Conservation (phyloP, 2,329 filamentous ascomycete species). For the Venturia oleaginea region DNA sequence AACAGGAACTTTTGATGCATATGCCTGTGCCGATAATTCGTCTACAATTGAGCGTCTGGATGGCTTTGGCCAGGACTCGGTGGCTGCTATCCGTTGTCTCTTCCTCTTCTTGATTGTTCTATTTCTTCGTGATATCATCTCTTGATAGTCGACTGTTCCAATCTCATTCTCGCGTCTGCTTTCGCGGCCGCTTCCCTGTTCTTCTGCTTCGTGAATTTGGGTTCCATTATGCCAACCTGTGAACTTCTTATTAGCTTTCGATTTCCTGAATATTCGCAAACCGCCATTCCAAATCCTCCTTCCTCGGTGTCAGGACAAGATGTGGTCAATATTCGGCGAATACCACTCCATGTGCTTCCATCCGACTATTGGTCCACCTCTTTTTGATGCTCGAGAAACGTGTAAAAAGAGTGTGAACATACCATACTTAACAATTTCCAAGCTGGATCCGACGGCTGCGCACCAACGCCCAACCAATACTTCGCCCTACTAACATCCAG, state of each 20-base stretch:
- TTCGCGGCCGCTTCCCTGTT: constrained; percentile 7
- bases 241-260: neutral
- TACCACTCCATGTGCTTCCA: neutral
- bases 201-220: constrained; percentile 9
- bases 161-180: constrained; percentile 10
- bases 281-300: neutral
- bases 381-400: neutral
- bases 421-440: constrained; percentile 16
- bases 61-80: neutral
- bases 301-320: neutral
- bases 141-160: neutral
- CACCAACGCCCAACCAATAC: constrained; percentile 96
- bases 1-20: no score
- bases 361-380: neutral
- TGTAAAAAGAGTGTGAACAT: neutral
- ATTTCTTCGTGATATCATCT: neutral
- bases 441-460: constrained; percentile 78
- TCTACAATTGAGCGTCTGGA: neutral
- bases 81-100: neutral
- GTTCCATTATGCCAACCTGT: constrained; percentile 14
- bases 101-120: neutral
- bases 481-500: constrained; percentile 71
- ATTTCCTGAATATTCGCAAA: neutral
- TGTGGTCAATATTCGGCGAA: neutral
- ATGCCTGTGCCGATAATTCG: no score